Conservation (phyloP, 176 grass and related monocot genomes). For the Melocanna baccifera region DNA sequence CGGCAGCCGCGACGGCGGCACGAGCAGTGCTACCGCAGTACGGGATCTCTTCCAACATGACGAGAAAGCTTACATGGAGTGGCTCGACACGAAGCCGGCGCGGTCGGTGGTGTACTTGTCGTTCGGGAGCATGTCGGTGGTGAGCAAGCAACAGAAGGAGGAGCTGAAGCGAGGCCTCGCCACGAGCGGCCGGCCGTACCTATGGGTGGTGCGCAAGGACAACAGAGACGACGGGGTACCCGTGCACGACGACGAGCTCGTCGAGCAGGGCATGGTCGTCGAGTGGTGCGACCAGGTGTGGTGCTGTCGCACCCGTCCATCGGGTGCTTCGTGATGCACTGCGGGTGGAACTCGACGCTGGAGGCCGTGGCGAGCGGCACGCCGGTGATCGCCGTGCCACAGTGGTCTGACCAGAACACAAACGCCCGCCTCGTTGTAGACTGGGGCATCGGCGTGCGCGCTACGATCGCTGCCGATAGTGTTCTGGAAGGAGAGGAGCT, state of each 20-base stretch:
- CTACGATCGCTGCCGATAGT: neutral
- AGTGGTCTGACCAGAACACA: conserved; percentile 28
- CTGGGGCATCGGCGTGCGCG: conserved; percentile 5
- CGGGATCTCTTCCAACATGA: conserved; percentile 5
- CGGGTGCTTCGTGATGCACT: conserved; percentile 69
- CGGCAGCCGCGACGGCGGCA: neutral
- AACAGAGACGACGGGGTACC: neutral
- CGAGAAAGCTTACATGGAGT: conserved; percentile 36
- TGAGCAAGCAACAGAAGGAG: conserved; percentile 39
- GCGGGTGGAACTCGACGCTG: too few species aligned
- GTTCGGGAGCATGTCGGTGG: conserved; percentile 46
- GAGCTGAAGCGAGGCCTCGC: conserved; percentile 35
- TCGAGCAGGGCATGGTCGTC: conserved; percentile 29
- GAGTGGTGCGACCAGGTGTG: conserved; percentile 55
- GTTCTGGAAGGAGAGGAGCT: neutral
- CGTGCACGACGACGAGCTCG: neutral
- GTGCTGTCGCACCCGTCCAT: conserved; percentile 40
- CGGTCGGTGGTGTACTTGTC: conserved; percentile 58
- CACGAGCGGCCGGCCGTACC: conserved; percentile 27
- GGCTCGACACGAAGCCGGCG: conserved; percentile 40
- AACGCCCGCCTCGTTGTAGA: neutral
- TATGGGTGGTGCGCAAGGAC: conserved; percentile 50
- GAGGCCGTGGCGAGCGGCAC: conserved; percentile 29
- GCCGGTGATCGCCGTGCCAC: conserved; percentile 4
- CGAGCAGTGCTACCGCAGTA: neutral